A percentile compares a stretch with the other conserved stretches of the same genome.
phyloP scores from a whole-genome alignment of 345 rosid species.

The Eutrema heterophyllum region DNA sequence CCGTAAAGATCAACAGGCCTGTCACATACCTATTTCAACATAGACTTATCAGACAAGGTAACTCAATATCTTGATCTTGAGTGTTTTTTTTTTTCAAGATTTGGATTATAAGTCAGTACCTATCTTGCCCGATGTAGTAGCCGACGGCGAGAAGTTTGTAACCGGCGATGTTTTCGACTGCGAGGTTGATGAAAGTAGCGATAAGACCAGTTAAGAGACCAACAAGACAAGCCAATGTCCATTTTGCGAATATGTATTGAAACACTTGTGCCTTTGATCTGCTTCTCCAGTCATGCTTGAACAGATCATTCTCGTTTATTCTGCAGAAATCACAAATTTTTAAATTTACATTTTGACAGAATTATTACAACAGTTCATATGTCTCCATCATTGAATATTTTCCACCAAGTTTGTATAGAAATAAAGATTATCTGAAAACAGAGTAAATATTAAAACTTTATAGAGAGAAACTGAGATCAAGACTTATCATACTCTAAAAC shows the following conservation, averaged over 20 bases:
- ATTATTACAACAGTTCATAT: not conserved
- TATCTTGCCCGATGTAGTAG: slow-evolving; percentile 46
- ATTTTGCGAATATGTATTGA: slow-evolving; percentile 76
- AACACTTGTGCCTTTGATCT: slow-evolving; percentile 77
- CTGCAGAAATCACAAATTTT: slow-evolving; percentile 35
- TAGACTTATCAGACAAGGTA: slow-evolving; percentile 18
- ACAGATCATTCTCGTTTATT: slow-evolving; percentile 88
- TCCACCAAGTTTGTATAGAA: not conserved
- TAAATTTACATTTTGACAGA: not conserved
- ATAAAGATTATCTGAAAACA: not conserved
- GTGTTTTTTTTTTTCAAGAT: not conserved
- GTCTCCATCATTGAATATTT: slow-evolving; percentile 15
- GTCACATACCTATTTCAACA: slow-evolving; percentile 47
- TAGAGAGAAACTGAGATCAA: not conserved
- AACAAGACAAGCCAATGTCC: slow-evolving; percentile 78
- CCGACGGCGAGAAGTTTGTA: slow-evolving; percentile 85
- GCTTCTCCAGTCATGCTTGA: slow-evolving; percentile 97
- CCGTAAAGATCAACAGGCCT: slow-evolving; percentile 51
- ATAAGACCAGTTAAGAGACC: slow-evolving; percentile 82
- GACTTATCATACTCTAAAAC: not conserved
- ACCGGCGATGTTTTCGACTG: slow-evolving; percentile 93
- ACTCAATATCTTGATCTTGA: slow-evolving; percentile 5
- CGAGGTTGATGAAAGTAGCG: slow-evolving; percentile 82
- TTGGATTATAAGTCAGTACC: slow-evolving; percentile 33
- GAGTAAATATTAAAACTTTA: not conserved